These are phyloP conservation scores for Balamuthia mandrillaris DNA, from an alignment of 208 protist genomes.

Conservation along the genomic window DNA sequence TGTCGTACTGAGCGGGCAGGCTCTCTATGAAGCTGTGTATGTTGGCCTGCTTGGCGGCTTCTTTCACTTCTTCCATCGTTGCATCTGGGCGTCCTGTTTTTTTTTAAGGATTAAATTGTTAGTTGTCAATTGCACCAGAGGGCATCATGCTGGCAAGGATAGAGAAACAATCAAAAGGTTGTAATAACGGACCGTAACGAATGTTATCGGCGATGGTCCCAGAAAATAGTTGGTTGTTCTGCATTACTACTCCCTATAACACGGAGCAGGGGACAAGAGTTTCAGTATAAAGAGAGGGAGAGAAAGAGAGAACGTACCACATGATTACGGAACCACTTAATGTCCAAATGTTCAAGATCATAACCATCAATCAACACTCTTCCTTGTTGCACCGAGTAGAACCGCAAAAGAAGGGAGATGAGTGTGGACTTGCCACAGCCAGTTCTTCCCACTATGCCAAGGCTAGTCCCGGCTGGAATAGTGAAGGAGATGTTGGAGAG, in stretches of 20 bases:
- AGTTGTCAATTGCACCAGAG: no score
- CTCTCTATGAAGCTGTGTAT: constrained; percentile 51
- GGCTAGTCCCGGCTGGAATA: background rate
- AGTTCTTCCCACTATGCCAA: background rate
- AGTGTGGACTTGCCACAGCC: constrained; percentile 19
- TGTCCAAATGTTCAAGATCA: constrained; percentile 30
- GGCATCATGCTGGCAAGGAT: background rate
- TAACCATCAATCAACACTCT: constrained; percentile 53
- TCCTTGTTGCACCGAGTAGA: constrained; percentile 47
- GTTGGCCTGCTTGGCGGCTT: constrained; percentile 52
- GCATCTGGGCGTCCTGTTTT: no score
- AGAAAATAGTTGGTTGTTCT: constrained; percentile 67
- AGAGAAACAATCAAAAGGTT: background rate
- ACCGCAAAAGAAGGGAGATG: constrained; percentile 47
- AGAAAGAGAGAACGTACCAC: no score
- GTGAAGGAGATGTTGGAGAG: background rate
- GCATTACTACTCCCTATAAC: constrained; percentile 52
- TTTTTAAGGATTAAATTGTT: no score
- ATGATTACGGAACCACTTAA: constrained; percentile 44
- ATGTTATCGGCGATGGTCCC: constrained; percentile 65
- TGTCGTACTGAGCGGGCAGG: constrained; percentile 57
- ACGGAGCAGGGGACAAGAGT: no score
- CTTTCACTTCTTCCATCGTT: constrained; percentile 31
- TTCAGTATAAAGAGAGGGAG: no score
- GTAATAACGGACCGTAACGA: constrained; percentile 47